phyloP scores from a whole-genome alignment of 2,329 filamentous ascomycete genomes.

The Colletotrichum euphorbiae region DNA sequence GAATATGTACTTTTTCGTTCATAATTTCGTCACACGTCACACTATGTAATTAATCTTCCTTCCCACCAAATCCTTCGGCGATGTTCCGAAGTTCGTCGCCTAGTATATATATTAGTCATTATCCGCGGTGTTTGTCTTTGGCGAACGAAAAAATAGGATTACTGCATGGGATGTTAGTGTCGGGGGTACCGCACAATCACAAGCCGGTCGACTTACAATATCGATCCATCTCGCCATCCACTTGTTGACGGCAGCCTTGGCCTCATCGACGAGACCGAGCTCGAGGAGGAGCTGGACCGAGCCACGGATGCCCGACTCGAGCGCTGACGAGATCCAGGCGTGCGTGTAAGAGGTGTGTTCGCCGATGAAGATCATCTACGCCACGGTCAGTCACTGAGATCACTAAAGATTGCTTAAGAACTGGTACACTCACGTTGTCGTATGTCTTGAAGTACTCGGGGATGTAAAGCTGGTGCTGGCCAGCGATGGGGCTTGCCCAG shows the following conservation, averaged over 20 bases:
- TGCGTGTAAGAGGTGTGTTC: slow-evolving; percentile 80
- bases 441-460: slow-evolving; percentile 80
- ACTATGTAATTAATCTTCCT: slow-evolving; percentile 15
- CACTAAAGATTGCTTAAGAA: neutral
- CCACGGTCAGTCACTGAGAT: neutral
- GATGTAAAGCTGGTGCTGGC: slow-evolving; percentile 76
- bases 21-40: slow-evolving; percentile 28
- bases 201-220: slow-evolving; percentile 46
- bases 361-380: slow-evolving; percentile 72
- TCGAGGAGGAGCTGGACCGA: slow-evolving; percentile 73
- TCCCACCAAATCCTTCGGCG: neutral
- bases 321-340: slow-evolving; percentile 75
- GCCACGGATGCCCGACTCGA: slow-evolving; percentile 75
- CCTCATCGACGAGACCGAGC: slow-evolving; percentile 76
- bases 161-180: slow-evolving; percentile 13
- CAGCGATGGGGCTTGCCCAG: slow-evolving; percentile 70
- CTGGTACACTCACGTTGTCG: slow-evolving; percentile 57
- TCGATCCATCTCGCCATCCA: slow-evolving; percentile 79
- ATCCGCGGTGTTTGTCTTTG: neutral
- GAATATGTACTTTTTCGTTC: slow-evolving; percentile 11
- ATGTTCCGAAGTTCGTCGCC: neutral
- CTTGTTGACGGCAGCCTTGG: slow-evolving; percentile 70
- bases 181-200: neutral
- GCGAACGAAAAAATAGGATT: neutral
- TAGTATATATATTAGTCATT: neutral